A percentile compares a stretch with the other conserved stretches of the same genome.
Evolutionary conservation across 106 monocot genomes (phyloP).

Genomic region (Apostasia ramifera): DNA sequence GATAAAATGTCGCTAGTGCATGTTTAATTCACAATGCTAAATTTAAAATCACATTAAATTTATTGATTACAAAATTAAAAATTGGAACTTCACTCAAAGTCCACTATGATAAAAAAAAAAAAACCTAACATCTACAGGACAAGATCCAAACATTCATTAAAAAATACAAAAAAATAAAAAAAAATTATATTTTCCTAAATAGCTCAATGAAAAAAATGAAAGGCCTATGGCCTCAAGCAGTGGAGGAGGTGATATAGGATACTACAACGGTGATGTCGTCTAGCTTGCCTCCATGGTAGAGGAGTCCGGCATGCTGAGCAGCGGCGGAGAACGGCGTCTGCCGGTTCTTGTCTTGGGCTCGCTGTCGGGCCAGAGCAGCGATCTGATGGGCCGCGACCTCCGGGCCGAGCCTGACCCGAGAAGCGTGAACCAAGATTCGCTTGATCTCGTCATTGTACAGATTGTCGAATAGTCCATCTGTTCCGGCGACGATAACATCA

Average conservation of each 20-base stretch:
- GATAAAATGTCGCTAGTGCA: no score
- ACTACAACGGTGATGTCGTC: slow-evolving; percentile 10
- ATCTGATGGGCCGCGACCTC: slow-evolving; percentile 10
- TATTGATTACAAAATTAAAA: no score
- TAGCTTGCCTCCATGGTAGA: slow-evolving; percentile 10
- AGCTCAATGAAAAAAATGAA: no score
- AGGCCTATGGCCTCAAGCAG: background rate
- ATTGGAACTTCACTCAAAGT: no score
- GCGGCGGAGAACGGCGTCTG: slow-evolving; percentile 8
- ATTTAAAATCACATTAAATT: no score
- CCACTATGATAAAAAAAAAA: no score
- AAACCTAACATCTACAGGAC: no score
- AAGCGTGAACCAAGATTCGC: slow-evolving; percentile 1
- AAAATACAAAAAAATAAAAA: no score
- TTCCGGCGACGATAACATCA: slow-evolving; percentile 9
- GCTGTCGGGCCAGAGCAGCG: slow-evolving; percentile 11
- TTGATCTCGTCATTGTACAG: slow-evolving; percentile 4
- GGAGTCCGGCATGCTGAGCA: slow-evolving; percentile 6
- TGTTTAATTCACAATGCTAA: no score
- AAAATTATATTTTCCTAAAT: no score
- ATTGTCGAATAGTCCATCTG: slow-evolving; percentile 14
- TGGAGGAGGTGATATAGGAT: background rate
- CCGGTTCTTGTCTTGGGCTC: slow-evolving; percentile 16
- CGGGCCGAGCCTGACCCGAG: background rate
- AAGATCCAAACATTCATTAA: no score